Evolutionary conservation across 805 yeast species (phyloP).

Genomic region (Priceomyces carsonii): DNA sequence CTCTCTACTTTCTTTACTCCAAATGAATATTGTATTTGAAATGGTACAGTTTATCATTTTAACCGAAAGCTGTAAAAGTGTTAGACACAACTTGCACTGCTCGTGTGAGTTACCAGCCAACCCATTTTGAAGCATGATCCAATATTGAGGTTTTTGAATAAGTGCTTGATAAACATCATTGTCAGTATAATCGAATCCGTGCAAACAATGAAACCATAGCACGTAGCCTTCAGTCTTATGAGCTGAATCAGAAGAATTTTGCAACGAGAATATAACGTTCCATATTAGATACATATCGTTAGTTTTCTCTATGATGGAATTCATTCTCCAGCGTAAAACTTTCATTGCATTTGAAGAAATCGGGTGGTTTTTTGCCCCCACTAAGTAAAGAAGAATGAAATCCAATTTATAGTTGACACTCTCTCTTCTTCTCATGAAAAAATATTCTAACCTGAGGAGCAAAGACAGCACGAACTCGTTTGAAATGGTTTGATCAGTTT

Average conservation of each 20-base stretch:
- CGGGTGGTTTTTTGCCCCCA: slow-evolving; percentile 38
- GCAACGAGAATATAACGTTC: slow-evolving; percentile 43
- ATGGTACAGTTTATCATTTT: slow-evolving; percentile 42
- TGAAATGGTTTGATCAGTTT: background rate
- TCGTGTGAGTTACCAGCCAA: slow-evolving; percentile 61
- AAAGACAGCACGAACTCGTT: slow-evolving; percentile 16
- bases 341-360: slow-evolving; percentile 39
- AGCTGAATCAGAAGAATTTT: slow-evolving; percentile 20
- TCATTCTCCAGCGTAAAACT: slow-evolving; percentile 56
- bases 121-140: slow-evolving; percentile 59
- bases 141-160: slow-evolving; percentile 39
- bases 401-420: slow-evolving; percentile 12
- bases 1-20: slow-evolving; percentile 35
- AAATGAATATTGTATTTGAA: slow-evolving; percentile 37
- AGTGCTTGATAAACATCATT: slow-evolving; percentile 23
- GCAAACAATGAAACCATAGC: slow-evolving; percentile 58
- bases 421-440: slow-evolving; percentile 23
- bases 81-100: slow-evolving; percentile 64
- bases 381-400: slow-evolving; percentile 27
- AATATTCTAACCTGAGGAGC: slow-evolving; percentile 37
- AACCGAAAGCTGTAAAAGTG: slow-evolving; percentile 64
- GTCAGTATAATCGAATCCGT: slow-evolving; percentile 14
- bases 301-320: slow-evolving; percentile 21
- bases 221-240: slow-evolving; percentile 46
- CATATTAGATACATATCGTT: slow-evolving; percentile 36